These are phyloP conservation scores for Neurospora sp. DNA, from an alignment of 495 filamentous ascomycete genomes.

Conservation along the genomic window DNA sequence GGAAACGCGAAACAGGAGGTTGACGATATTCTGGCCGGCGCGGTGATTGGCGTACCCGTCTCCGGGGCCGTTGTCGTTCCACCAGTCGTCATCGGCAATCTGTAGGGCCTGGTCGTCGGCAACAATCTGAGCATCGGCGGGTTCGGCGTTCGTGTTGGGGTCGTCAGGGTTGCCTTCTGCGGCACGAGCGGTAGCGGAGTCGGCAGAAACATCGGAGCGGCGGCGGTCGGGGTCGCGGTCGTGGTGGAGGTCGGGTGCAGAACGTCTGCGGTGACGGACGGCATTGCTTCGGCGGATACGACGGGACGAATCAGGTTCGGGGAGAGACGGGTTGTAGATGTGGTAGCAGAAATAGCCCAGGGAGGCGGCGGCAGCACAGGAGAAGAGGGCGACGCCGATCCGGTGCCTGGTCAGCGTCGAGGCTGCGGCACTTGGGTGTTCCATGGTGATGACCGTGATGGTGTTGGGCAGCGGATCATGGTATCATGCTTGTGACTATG, in stretches of 20 bases:
- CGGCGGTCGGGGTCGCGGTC: constrained; percentile 14
- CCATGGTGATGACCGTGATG: constrained; percentile 19
- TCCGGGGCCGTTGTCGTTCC: constrained; percentile 27
- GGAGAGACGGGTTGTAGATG: constrained; percentile 12
- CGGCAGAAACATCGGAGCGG: constrained; percentile 15
- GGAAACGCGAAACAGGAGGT: constrained; percentile 66
- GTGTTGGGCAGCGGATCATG: not conserved
- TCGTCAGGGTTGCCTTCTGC: constrained; percentile 11
- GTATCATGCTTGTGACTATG: constrained; percentile 10
- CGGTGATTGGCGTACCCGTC: constrained; percentile 34
- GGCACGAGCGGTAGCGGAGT: constrained; percentile 17
- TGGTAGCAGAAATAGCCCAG: constrained; percentile 32
- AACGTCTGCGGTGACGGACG: constrained; percentile 36
- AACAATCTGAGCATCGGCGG: constrained; percentile 45
- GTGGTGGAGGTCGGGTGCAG: constrained; percentile 14
- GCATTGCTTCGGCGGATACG: constrained; percentile 51
- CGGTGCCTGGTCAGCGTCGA: constrained; percentile 35
- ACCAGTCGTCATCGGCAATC: constrained; percentile 37
- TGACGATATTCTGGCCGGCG: constrained; percentile 65
- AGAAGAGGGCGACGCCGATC: constrained; percentile 27
- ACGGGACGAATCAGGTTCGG: constrained; percentile 14
- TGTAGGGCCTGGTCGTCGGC: constrained; percentile 49
- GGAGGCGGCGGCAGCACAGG: constrained; percentile 24
- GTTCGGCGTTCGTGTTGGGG: constrained; percentile 40
- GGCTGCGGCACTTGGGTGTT: constrained; percentile 24